A percentile compares a stretch with the other conserved stretches of the same genome.
phyloP scores from a whole-genome alignment of 1,139 yeast species.

The Debaryomyces coudertii region DNA sequence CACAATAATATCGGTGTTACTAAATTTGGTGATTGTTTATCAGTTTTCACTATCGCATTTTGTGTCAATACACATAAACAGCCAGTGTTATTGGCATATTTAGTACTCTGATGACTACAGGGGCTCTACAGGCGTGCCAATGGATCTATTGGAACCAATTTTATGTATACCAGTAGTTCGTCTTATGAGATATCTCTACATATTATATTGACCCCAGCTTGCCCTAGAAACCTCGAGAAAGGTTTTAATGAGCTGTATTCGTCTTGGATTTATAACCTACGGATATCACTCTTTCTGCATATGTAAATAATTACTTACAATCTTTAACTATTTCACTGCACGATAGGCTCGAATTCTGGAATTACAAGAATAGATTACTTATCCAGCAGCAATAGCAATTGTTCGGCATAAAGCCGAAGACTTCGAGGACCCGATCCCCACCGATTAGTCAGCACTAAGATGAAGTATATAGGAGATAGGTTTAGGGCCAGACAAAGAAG shows the following conservation, averaged over 20 bases:
- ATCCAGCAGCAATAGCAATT: neutral
- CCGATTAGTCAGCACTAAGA: constrained; percentile 1
- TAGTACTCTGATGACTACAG: neutral
- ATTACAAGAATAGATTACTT: neutral
- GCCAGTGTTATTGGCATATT: neutral
- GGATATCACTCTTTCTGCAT: too few species aligned
- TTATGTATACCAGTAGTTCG: neutral
- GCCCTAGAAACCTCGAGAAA: neutral
- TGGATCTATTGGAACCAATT: neutral
- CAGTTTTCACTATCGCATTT: constrained; percentile 5
- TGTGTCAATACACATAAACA: constrained; percentile 7
- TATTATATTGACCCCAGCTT: neutral
- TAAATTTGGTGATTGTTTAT: neutral
- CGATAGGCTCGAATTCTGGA: neutral
- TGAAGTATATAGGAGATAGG: neutral
- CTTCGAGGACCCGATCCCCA: neutral
- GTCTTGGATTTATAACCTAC: too few species aligned
- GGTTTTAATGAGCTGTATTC: too few species aligned
- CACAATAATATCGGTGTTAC: neutral
- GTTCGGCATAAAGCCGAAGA: neutral
- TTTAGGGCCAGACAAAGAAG: neutral
- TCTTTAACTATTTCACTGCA: too few species aligned
- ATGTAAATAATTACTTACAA: too few species aligned
- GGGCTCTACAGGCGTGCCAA: neutral
- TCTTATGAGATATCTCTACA: neutral